These are phyloP conservation scores for Knufia petricola DNA, from an alignment of 2,329 filamentous ascomycete species.

Conservation along the genomic window DNA sequence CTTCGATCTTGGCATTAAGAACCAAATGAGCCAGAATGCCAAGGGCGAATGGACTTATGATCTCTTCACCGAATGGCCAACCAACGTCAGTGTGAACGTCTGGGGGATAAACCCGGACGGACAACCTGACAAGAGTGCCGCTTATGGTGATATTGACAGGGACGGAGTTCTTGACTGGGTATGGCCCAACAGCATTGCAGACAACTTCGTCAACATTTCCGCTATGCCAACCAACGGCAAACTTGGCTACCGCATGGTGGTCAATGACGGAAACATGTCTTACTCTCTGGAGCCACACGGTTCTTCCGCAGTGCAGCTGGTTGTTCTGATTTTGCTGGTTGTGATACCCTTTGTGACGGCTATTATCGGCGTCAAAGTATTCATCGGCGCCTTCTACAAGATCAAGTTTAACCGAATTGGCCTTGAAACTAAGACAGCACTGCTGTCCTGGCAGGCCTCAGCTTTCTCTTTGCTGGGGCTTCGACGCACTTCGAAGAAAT, in stretches of 20 bases:
- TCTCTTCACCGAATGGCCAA: constrained; percentile 51
- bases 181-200: constrained; percentile 48
- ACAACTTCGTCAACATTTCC: constrained; percentile 51
- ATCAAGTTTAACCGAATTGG: constrained; percentile 55
- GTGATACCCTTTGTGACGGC: constrained; percentile 45
- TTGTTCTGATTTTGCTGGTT: constrained; percentile 45
- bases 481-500: constrained; percentile 9
- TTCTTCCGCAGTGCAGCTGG: constrained; percentile 44
- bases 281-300: constrained; percentile 47
- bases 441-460: constrained; percentile 24
- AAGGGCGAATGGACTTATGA: constrained; percentile 50
- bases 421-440: constrained; percentile 40
- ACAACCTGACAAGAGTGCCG: constrained; percentile 49
- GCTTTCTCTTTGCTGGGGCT: constrained; percentile 21
- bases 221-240: constrained; percentile 44
- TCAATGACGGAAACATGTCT: constrained; percentile 46
- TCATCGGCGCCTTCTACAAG: constrained; percentile 53
- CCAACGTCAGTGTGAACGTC: constrained; percentile 48
- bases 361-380: constrained; percentile 43
- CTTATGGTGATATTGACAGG: constrained; percentile 54
- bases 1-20: constrained; percentile 50
- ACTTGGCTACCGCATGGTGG: constrained; percentile 45
- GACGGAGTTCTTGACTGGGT: constrained; percentile 54
- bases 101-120: constrained; percentile 59
- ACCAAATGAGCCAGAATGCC: constrained; percentile 41